Evolutionary conservation across 352 stramenopile genomes (phyloP).

Genomic region (Globisporangium takayamanum): DNA sequence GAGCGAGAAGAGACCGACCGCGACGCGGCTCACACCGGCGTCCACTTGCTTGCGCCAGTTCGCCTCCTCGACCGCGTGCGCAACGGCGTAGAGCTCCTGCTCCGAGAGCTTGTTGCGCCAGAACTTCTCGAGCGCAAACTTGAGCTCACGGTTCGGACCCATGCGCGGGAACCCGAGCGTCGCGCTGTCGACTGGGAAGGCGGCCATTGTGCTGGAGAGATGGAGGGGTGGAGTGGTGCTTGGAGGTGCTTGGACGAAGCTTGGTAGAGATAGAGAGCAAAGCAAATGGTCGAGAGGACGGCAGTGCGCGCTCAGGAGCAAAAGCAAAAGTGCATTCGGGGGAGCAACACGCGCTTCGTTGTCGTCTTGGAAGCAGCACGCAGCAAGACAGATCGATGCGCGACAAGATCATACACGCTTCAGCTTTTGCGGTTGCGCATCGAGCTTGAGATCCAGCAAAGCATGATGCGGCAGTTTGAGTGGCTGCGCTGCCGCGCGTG

Average conservation of each 20-base stretch:
- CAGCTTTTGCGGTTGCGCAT: not conserved
- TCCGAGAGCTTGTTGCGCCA: conserved; percentile 83
- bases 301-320: conserved; percentile 27
- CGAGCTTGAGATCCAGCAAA: conserved; percentile 18
- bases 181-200: conserved; percentile 54
- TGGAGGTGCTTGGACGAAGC: not conserved
- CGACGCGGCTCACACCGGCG: conserved; percentile 67
- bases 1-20: conserved; percentile 85
- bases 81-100: conserved; percentile 73
- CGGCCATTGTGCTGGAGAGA: conserved; percentile 22
- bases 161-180: conserved; percentile 90
- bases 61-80: conserved; percentile 66
- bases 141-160: conserved; percentile 91
- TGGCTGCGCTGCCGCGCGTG: not conserved
- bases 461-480: conserved; percentile 16
- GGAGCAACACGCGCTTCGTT: not conserved
- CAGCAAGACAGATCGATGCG: not conserved
- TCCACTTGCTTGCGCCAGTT: conserved; percentile 86
- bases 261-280: conserved; percentile 10
- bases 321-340: conserved; percentile 46
- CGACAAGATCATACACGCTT: not conserved
- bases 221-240: not conserved
- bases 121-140: conserved; percentile 92
- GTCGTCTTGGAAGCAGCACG: not conserved
- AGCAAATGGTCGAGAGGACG: conserved; percentile 27